A percentile compares a stretch with the other conserved stretches of the same genome.
These are phyloP conservation scores for Septoria petroselini DNA, from an alignment of 2,329 filamentous ascomycete genomes.

Conservation along the genomic window DNA sequence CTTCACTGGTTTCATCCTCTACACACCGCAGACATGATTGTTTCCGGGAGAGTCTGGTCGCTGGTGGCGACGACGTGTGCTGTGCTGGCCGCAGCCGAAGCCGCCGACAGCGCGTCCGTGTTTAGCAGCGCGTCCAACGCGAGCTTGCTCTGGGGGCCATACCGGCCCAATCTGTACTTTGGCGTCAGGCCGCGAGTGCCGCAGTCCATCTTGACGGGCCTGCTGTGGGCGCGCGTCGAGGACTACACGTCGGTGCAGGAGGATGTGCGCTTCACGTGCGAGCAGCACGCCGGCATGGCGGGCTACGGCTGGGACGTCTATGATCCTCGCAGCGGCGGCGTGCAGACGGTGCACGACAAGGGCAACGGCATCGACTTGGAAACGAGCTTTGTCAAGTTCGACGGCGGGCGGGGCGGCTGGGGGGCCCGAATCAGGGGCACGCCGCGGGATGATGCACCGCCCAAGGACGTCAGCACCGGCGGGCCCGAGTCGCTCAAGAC, in stretches of 20 bases:
- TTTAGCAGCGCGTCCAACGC: conserved; percentile 62
- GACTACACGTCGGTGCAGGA: conserved; percentile 70
- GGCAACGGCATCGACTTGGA: conserved; percentile 86
- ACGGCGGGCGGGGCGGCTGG: conserved; percentile 76
- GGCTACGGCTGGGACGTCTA: conserved; percentile 99
- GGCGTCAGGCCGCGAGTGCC: conserved; percentile 79
- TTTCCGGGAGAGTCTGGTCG: conserved; percentile 24
- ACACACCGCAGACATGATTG: conserved; percentile 24
- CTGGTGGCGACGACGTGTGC: conserved; percentile 29
- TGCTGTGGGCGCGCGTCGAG: conserved; percentile 88
- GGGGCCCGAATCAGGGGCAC: conserved; percentile 81
- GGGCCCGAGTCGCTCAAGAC: conserved; percentile 60
- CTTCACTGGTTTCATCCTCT: too few relatives aligned
- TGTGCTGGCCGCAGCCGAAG: conserved; percentile 23
- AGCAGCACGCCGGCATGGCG: conserved; percentile 88
- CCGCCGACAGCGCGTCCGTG: conserved; percentile 25
- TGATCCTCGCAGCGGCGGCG: conserved; percentile 80
- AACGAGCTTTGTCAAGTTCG: conserved; percentile 89
- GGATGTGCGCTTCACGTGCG: conserved; percentile 88
- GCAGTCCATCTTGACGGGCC: conserved; percentile 73
- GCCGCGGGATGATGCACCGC: conserved; percentile 64
- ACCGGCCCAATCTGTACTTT: conserved; percentile 92
- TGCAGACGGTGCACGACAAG: conserved; percentile 86
- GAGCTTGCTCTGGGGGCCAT: conserved; percentile 92
- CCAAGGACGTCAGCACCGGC: conserved; percentile 30